Evolutionary conservation across 495 filamentous ascomycete genomes (phyloP).

Genomic region (Lentithecium fluviatile): DNA sequence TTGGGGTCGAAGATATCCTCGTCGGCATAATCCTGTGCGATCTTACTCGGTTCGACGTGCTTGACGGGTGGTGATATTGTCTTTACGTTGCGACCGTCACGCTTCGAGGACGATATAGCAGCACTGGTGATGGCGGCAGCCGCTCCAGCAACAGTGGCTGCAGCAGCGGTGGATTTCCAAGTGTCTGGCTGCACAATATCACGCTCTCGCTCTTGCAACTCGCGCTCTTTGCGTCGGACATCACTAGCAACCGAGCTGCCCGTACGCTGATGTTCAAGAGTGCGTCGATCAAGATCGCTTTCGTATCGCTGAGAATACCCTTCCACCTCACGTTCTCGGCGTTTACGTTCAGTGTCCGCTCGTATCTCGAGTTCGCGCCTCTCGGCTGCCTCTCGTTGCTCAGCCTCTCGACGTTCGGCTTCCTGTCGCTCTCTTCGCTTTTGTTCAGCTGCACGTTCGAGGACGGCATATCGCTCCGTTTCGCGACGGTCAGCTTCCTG

Average conservation of each 20-base stretch:
- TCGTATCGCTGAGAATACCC: slow-evolving; percentile 14
- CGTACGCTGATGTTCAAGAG: slow-evolving; percentile 20
- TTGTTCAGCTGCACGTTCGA: slow-evolving; percentile 27
- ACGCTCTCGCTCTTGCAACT: slow-evolving; percentile 28
- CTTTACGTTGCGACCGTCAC: neutral
- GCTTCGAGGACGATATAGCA: slow-evolving; percentile 23
- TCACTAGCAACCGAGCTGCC: slow-evolving; percentile 27
- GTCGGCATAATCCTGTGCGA: slow-evolving; percentile 32
- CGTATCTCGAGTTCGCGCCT: slow-evolving; percentile 21
- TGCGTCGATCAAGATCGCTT: slow-evolving; percentile 12
- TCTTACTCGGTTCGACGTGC: slow-evolving; percentile 29
- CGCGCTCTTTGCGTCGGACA: slow-evolving; percentile 26
- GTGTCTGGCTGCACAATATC: slow-evolving; percentile 20
- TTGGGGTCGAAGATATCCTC: slow-evolving; percentile 44
- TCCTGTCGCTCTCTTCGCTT: slow-evolving; percentile 27
- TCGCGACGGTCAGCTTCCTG: slow-evolving; percentile 24
- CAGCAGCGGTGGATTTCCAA: slow-evolving; percentile 32
- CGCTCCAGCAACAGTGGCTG: slow-evolving; percentile 32
- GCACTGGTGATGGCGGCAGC: slow-evolving; percentile 36
- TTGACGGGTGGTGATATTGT: slow-evolving; percentile 6
- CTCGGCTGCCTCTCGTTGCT: slow-evolving; percentile 11
- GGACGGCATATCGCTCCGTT: slow-evolving; percentile 25
- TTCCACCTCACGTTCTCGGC: slow-evolving; percentile 19
- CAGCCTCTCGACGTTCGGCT: slow-evolving; percentile 19
- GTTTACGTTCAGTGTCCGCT: slow-evolving; percentile 17